A percentile compares a stretch with the other conserved stretches of the same genome.
phyloP scores from a whole-genome alignment of 2,329 filamentous ascomycete species.

The Blastomyces parvus region DNA sequence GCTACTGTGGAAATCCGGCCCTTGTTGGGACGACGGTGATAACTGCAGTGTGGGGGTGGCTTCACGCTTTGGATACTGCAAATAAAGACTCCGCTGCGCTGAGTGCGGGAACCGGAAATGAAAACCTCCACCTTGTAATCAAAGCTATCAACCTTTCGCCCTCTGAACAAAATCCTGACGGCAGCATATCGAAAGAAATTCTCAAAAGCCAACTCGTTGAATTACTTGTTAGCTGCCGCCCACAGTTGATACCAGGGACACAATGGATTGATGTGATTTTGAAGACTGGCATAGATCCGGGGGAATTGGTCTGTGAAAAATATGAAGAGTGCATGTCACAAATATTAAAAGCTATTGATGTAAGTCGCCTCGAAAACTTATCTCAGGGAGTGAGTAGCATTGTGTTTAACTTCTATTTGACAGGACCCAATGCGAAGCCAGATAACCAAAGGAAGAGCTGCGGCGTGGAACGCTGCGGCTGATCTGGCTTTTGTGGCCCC shows the following conservation, averaged over 20 bases:
- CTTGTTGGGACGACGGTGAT: constrained; percentile 56
- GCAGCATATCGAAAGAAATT: constrained; percentile 38
- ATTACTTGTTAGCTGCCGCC: constrained; percentile 66
- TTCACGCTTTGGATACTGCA: constrained; percentile 54
- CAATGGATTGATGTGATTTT: constrained; percentile 89
- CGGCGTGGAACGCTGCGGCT: constrained; percentile 75
- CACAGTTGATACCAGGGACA: constrained; percentile 64
- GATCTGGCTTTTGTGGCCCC: constrained; percentile 92
- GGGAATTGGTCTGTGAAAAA: constrained; percentile 58
- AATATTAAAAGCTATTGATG: constrained; percentile 50
- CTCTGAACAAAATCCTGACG: constrained; percentile 20
- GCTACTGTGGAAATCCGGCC: constrained; percentile 53
- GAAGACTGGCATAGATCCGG: constrained; percentile 71
- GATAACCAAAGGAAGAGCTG: constrained; percentile 43
- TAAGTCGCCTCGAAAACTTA: constrained; percentile 30
- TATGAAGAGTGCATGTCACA: constrained; percentile 58
- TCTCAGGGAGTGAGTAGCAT: neutral
- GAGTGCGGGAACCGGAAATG: constrained; percentile 54
- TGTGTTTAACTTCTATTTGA: constrained; percentile 13
- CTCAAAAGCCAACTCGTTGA: constrained; percentile 64
- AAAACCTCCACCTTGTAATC: constrained; percentile 53
- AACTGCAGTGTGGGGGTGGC: constrained; percentile 70
- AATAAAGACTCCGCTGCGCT: constrained; percentile 69
- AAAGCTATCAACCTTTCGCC: constrained; percentile 34
- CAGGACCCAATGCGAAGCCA: constrained; percentile 29